Conservation (phyloP, 768 basidiomycete species). For the Dendrothele bispora region DNA sequence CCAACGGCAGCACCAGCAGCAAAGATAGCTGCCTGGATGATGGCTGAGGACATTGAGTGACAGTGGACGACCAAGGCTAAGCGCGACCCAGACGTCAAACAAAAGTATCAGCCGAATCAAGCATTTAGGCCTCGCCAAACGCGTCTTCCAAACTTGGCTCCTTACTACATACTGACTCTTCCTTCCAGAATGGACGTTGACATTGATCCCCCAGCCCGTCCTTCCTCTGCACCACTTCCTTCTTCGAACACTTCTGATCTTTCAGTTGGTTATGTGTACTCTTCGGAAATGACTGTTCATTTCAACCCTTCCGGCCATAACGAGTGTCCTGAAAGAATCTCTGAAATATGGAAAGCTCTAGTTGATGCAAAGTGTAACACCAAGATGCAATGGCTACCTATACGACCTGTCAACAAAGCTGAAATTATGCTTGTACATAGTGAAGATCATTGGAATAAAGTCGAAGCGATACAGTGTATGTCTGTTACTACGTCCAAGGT, state of each 20-base stretch:
- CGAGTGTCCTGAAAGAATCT: conserved; percentile 86
- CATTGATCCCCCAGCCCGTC: conserved; percentile 30
- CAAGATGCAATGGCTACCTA: conserved; percentile 72
- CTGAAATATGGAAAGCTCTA: conserved; percentile 68
- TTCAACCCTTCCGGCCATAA: conserved; percentile 56
- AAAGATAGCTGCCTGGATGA: conserved; percentile 72
- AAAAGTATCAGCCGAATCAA: no score
- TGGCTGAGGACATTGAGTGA: conserved; percentile 29
- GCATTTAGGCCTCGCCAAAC: no score
- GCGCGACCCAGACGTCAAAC: no score
- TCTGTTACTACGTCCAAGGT: conserved; percentile 17
- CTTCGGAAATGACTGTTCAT: conserved; percentile 84
- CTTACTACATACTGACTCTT: no score
- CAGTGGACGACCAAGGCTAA: no score
- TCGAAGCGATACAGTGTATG: conserved; percentile 81
- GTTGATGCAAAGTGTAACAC: conserved; percentile 55
- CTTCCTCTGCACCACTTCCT: conserved; percentile 43
- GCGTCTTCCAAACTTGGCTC: no score
- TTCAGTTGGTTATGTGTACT: conserved; percentile 85
- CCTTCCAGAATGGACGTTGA: no score
- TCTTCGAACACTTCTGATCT: conserved; percentile 11
- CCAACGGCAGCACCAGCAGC: conserved; percentile 82
- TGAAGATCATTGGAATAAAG: conserved; percentile 89
- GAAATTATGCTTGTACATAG: conserved; percentile 91
- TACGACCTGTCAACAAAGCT: conserved; percentile 68